A percentile compares a stretch with the other conserved stretches of the same genome.
These are phyloP conservation scores for Chamaecyparis obtusa DNA, from an alignment of 75 land plant species.

Conservation along the genomic window DNA sequence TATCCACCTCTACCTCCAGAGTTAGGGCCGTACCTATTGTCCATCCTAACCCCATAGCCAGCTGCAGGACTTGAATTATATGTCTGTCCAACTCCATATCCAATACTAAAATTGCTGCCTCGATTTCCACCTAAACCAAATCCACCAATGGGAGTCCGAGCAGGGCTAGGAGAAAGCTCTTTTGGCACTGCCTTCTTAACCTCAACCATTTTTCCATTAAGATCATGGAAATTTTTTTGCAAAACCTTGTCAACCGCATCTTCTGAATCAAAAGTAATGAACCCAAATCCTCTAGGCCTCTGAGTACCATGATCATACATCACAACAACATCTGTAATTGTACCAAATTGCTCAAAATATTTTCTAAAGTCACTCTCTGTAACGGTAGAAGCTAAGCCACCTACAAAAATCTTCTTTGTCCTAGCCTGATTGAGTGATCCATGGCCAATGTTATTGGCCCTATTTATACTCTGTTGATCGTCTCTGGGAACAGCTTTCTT, in stretches of 20 bases:
- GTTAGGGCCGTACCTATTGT: slow-evolving; percentile 66
- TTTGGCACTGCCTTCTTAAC: slow-evolving; percentile 97
- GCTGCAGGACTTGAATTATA: slow-evolving; percentile 41
- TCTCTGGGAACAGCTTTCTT: slow-evolving; percentile 99
- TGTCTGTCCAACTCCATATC: slow-evolving; percentile 35
- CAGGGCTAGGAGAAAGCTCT: slow-evolving; percentile 74
- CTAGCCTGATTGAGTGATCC: slow-evolving; percentile 67
- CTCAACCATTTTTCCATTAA: slow-evolving; percentile 98
- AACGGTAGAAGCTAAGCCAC: slow-evolving; percentile 91
- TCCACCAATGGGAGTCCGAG: slow-evolving; percentile 37
- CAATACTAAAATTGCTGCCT: slow-evolving; percentile 47
- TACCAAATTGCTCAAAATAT: slow-evolving; percentile 97
- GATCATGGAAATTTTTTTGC: slow-evolving; percentile 90
- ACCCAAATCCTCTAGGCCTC: slow-evolving; percentile 97
- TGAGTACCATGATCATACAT: slow-evolving; percentile 99
- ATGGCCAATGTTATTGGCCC: slow-evolving; percentile 47
- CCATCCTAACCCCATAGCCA: slow-evolving; percentile 50
- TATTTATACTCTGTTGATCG: slow-evolving; percentile 70
- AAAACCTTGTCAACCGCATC: slow-evolving; percentile 91
- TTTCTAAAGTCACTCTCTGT: slow-evolving; percentile 92
- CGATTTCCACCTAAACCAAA: slow-evolving; percentile 36
- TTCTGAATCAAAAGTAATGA: slow-evolving; percentile 95
- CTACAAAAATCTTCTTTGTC: slow-evolving; percentile 97
- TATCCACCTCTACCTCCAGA: slow-evolving; percentile 62
- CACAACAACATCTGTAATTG: slow-evolving; percentile 96